Conservation (phyloP, 106 monocot species). For the Dendrobium catenatum region DNA sequence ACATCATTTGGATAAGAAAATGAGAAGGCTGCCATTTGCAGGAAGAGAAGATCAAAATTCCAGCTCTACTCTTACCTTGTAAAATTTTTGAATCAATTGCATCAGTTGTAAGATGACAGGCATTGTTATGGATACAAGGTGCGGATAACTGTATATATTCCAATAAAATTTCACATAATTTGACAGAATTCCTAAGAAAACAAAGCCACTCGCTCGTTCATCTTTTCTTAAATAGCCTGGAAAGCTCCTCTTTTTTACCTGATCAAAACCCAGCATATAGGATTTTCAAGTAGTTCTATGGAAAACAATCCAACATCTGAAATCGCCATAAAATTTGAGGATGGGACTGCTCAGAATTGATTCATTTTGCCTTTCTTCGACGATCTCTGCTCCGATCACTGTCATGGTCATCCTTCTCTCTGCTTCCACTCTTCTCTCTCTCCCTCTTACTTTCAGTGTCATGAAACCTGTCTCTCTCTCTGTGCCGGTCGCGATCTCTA, state of each 20-base stretch:
- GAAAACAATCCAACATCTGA: background rate
- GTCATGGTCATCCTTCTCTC: slow-evolving; percentile 57
- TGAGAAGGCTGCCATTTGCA: too few species aligned
- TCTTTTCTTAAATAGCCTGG: background rate
- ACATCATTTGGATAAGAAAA: too few species aligned
- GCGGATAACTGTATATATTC: background rate
- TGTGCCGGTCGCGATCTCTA: slow-evolving; percentile 27
- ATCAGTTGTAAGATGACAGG: background rate
- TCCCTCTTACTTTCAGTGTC: slow-evolving; percentile 43
- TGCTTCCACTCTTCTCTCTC: slow-evolving; percentile 75
- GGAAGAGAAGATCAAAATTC: too few species aligned
- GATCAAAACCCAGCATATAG: background rate
- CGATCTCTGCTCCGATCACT: slow-evolving; percentile 19
- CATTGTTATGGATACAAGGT: background rate
- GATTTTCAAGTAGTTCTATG: background rate
- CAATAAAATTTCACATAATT: background rate
- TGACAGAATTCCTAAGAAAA: background rate
- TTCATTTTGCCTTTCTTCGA: slow-evolving; percentile 30
- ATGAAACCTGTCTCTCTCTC: slow-evolving; percentile 37
- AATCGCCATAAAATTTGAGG: background rate
- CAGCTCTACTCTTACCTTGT: too few species aligned
- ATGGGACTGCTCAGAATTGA: background rate
- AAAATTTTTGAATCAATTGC: background rate
- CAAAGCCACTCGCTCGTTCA: background rate
- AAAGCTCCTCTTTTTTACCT: background rate